These are phyloP conservation scores for Spathaspora jeffriesii DNA, from an alignment of 1,139 yeast species.

Conservation along the genomic window DNA sequence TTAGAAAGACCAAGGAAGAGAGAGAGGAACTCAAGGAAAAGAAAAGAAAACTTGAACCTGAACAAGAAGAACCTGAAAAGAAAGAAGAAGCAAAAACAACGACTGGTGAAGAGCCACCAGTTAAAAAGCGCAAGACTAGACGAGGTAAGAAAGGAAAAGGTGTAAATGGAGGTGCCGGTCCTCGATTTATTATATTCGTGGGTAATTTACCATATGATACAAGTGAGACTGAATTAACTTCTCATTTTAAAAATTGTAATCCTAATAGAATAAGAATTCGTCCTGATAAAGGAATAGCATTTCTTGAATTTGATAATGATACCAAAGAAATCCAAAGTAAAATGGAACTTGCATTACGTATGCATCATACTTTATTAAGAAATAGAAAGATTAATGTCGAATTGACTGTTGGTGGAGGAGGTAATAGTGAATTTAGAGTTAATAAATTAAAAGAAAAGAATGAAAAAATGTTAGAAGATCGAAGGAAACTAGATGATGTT, in stretches of 20 bases:
- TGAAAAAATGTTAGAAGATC: slow-evolving; percentile 66
- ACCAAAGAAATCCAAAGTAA: slow-evolving; percentile 67
- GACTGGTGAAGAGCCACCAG: slow-evolving; percentile 29
- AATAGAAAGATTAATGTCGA: slow-evolving; percentile 89
- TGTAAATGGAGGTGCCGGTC: slow-evolving; percentile 50
- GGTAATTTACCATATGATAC: slow-evolving; percentile 86
- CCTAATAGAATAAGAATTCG: slow-evolving; percentile 82
- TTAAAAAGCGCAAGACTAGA: slow-evolving; percentile 74
- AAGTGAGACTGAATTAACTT: slow-evolving; percentile 57
- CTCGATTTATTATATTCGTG: slow-evolving; percentile 83
- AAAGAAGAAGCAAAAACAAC: slow-evolving; percentile 13
- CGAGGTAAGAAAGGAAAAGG: slow-evolving; percentile 74
- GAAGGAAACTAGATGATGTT: slow-evolving; percentile 46
- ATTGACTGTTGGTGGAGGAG: slow-evolving; percentile 98
- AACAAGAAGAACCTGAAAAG: slow-evolving; percentile 18
- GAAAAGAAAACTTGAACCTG: slow-evolving; percentile 10
- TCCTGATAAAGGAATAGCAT: slow-evolving; percentile 88
- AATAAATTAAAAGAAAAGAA: slow-evolving; percentile 80
- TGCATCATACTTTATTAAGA: slow-evolving; percentile 74
- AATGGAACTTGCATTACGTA: slow-evolving; percentile 78
- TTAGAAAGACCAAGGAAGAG: slow-evolving; percentile 42
- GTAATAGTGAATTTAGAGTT: slow-evolving; percentile 72
- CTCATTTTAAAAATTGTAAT: slow-evolving; percentile 73
- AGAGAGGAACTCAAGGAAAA: slow-evolving; percentile 13
- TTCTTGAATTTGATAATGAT: slow-evolving; percentile 77